These are phyloP conservation scores for Sarocladium brachiariae DNA, from an alignment of 2,329 filamentous ascomycete species.

Conservation along the genomic window DNA sequence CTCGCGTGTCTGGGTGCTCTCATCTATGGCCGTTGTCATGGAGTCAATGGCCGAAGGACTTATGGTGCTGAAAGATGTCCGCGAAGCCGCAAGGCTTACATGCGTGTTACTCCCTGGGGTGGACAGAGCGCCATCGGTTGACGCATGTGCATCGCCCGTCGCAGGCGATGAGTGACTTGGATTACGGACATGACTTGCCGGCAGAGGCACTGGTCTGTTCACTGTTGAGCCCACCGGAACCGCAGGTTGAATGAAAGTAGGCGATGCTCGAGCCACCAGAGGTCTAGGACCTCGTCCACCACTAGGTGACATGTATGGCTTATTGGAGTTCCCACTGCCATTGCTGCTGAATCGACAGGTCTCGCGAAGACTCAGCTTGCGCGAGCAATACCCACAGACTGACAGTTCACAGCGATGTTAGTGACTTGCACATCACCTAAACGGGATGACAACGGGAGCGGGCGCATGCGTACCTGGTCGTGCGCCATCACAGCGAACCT, in stretches of 20 bases:
- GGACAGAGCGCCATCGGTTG: neutral
- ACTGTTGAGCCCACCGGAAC: neutral
- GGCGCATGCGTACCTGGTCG: constrained; percentile 28
- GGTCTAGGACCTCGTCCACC: neutral
- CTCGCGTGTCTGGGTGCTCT: constrained; percentile 31
- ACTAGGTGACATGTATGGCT: neutral
- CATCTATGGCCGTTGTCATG: constrained; percentile 38
- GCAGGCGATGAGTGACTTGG: neutral
- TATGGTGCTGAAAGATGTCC: constrained; percentile 3
- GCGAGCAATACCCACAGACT: constrained; percentile 27
- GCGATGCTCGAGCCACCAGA: neutral
- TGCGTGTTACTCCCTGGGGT: neutral
- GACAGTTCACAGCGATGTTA: neutral
- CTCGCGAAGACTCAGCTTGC: constrained; percentile 21
- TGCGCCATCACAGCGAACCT: constrained; percentile 35
- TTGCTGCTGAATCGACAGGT: constrained; percentile 20
- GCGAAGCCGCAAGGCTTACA: neutral
- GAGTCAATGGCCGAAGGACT: constrained; percentile 32
- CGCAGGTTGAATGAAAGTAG: constrained; percentile 2
- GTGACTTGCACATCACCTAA: neutral
- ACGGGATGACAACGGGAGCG: too few species aligned
- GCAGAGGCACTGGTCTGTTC: neutral
- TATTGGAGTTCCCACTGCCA: constrained; percentile 12
- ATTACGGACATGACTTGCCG: neutral
- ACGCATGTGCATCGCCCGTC: neutral